These are phyloP conservation scores for Trichaptum fuscoviolaceum DNA, from an alignment of 768 basidiomycete species.

Conservation along the genomic window DNA sequence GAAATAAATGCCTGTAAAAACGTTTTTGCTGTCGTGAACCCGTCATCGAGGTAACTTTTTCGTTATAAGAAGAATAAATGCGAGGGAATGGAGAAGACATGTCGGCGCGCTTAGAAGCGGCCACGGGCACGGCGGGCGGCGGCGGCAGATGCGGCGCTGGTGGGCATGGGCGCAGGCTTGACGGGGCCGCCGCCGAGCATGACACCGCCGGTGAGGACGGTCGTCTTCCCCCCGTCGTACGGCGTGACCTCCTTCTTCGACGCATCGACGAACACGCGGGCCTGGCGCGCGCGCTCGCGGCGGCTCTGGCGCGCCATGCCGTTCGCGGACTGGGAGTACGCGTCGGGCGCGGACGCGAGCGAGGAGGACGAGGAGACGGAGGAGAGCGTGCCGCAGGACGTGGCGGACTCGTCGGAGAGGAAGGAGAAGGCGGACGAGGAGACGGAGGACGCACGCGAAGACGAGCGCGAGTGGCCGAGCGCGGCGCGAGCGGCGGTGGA, in stretches of 20 bases:
- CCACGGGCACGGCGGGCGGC: background rate
- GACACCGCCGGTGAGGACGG: conserved; percentile 81
- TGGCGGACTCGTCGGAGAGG: conserved; percentile 45
- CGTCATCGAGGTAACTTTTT: background rate
- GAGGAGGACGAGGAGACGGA: conserved; percentile 28
- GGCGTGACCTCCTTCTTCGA: conserved; percentile 76
- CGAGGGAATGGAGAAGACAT: background rate
- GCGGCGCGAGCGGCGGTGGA: conserved; percentile 36
- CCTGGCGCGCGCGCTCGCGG: conserved; percentile 63
- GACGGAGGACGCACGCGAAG: conserved; percentile 57
- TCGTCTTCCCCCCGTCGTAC: conserved; percentile 85
- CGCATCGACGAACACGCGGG: conserved; percentile 67
- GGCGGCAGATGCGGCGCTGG: background rate
- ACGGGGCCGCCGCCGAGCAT: conserved; percentile 58
- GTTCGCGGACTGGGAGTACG: conserved; percentile 29
- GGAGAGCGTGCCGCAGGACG: conserved; percentile 36
- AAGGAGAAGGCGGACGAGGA: conserved; percentile 72
- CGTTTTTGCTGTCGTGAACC: conserved; percentile 1
- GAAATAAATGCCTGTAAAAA: background rate
- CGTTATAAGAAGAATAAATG: background rate
- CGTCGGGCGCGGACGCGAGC: conserved; percentile 31
- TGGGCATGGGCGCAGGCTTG: conserved; percentile 15
- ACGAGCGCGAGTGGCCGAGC: conserved; percentile 43
- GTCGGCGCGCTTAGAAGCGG: background rate
- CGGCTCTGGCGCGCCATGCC: conserved; percentile 24